Percentiles rank a stretch among this genome's conserved stretches.
Evolutionary conservation across 1,284 basidiomycete species (phyloP).

Genomic region (Afroboletus lepidellus): DNA sequence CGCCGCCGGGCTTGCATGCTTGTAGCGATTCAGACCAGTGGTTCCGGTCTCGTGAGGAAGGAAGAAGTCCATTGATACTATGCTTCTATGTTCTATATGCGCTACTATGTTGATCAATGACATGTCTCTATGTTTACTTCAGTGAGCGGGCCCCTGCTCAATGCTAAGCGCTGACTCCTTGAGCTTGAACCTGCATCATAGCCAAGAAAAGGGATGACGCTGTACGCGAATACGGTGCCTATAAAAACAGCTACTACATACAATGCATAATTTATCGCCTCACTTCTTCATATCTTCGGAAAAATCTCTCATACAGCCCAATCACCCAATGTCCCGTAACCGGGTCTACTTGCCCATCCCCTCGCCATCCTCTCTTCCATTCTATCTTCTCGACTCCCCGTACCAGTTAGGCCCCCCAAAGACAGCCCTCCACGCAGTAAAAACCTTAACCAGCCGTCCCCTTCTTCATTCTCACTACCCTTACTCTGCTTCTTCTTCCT

Average conservation of each 20-base stretch:
- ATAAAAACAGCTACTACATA: slow-evolving; percentile 8
- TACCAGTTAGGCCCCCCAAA: slow-evolving; percentile 23
- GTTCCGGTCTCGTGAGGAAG: not conserved
- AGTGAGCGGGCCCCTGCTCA: not conserved
- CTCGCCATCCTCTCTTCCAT: slow-evolving; percentile 50
- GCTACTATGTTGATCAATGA: slow-evolving; percentile 9
- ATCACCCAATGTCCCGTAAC: slow-evolving; percentile 52
- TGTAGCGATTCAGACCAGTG: slow-evolving; percentile 29
- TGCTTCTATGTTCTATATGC: slow-evolving; percentile 19
- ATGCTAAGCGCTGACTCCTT: too few relatives aligned
- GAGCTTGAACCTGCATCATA: too few relatives aligned
- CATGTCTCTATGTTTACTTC: slow-evolving; percentile 17
- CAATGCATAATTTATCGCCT: slow-evolving; percentile 23
- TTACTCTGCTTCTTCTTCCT: slow-evolving; percentile 27
- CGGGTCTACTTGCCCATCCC: slow-evolving; percentile 46
- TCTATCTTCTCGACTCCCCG: slow-evolving; percentile 43
- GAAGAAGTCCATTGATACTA: slow-evolving; percentile 3
- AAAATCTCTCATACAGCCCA: slow-evolving; percentile 48
- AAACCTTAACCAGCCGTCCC: slow-evolving; percentile 48
- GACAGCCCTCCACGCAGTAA: slow-evolving; percentile 42
- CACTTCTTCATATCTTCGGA: not conserved
- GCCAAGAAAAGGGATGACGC: too few relatives aligned
- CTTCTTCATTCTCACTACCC: slow-evolving; percentile 25
- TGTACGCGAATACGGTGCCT: not conserved
- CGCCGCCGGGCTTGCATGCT: slow-evolving; percentile 30